phyloP scores from a whole-genome alignment of 2,329 filamentous ascomycete species.

The Aureobasidium sp. region DNA sequence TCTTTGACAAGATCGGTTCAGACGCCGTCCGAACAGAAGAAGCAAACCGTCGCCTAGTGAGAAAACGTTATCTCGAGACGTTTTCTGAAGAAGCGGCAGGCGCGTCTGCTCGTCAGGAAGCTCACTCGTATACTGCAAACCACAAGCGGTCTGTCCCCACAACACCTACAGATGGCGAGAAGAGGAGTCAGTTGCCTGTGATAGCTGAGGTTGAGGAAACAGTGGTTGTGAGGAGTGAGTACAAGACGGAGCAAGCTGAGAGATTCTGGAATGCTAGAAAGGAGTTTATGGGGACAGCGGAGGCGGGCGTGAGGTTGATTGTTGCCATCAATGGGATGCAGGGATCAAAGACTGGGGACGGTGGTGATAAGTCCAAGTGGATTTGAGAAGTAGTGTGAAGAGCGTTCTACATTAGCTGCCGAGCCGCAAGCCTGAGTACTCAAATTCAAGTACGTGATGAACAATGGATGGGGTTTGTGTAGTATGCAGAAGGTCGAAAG shows the following conservation, averaged over 20 bases:
- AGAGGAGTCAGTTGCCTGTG: not conserved
- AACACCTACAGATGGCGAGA: not conserved
- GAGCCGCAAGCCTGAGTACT: too few species aligned
- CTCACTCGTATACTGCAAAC: not conserved
- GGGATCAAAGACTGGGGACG: not conserved
- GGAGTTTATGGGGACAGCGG: not conserved
- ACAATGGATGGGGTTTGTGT: too few species aligned
- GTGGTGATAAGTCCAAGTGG: not conserved
- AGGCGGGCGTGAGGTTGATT: not conserved
- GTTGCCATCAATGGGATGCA: constrained; percentile 5
- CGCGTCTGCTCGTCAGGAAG: not conserved
- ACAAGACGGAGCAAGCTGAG: not conserved
- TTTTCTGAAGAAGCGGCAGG: constrained; percentile 2
- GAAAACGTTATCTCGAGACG: constrained; percentile 8
- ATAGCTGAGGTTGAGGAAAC: not conserved
- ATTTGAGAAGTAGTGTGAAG: not conserved
- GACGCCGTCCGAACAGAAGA: constrained; percentile 1
- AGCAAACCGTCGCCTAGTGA: not conserved
- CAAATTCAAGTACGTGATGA: too few species aligned
- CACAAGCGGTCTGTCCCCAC: not conserved
- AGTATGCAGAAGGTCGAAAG: not conserved
- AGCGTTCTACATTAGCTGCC: not conserved
- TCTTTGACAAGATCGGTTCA: constrained; percentile 7
- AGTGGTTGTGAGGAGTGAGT: not conserved
- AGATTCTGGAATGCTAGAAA: constrained; percentile 1